Evolutionary conservation across 208 protist species (phyloP).

Genomic region (Plasmodiophora brassicae): DNA sequence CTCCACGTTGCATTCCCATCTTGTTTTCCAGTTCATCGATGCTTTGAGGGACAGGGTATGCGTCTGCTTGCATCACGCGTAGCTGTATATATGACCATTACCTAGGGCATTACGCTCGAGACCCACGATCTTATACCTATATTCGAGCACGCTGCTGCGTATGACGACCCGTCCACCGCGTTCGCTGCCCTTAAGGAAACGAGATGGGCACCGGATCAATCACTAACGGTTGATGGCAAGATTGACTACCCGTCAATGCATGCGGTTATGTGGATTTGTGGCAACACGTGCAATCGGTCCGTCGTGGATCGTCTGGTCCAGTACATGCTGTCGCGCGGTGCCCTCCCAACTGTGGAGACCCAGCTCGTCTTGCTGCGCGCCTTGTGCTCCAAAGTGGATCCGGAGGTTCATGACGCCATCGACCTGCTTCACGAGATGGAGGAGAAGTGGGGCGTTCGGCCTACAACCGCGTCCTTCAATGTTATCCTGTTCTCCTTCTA

Average conservation of each 20-base stretch:
- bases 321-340: not conserved
- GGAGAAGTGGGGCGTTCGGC: not conserved
- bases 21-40: not conserved
- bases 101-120: not conserved
- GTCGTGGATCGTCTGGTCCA: not conserved
- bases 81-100: not conserved
- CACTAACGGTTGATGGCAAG: not conserved
- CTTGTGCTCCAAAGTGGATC: not conserved
- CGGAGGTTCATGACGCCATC: not conserved
- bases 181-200: not conserved
- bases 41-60: not conserved
- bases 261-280: conserved; percentile 28
- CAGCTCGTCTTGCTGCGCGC: not conserved
- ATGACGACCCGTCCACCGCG: not conserved
- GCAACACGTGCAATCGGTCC: not conserved
- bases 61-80: not conserved
- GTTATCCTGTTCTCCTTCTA: not conserved
- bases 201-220: not conserved
- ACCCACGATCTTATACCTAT: not conserved
- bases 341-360: not conserved
- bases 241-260: not conserved
- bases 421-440: not conserved
- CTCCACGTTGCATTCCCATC: not conserved
- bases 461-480: not conserved
- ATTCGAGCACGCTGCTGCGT: not conserved